These are phyloP conservation scores for Tolypocladium paradoxum DNA, from an alignment of 2,329 filamentous ascomycete genomes.

Conservation along the genomic window DNA sequence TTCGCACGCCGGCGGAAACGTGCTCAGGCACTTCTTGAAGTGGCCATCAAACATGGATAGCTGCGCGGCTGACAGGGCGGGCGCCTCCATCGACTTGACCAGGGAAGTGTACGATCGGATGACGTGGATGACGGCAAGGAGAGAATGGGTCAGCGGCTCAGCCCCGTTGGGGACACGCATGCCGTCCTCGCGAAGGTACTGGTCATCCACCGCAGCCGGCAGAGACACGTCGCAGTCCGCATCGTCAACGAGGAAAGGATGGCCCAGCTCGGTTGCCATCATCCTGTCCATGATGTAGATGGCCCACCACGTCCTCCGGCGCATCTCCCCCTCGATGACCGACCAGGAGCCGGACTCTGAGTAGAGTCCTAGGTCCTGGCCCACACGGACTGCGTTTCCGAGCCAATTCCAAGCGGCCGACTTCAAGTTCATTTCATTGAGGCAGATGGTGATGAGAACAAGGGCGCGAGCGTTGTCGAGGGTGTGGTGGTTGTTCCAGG, in stretches of 20 bases:
- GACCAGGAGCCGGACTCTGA: conserved; percentile 63
- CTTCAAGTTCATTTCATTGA: conserved; percentile 78
- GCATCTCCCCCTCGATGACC: conserved; percentile 72
- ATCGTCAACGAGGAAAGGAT: conserved; percentile 75
- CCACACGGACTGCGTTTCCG: conserved; percentile 65
- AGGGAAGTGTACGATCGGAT: conserved; percentile 68
- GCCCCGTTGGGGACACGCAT: conserved; percentile 39
- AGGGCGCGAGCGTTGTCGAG: conserved; percentile 66
- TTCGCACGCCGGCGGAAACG: conserved; percentile 67
- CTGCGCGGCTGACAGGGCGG: conserved; percentile 53
- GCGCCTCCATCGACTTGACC: conserved; percentile 57
- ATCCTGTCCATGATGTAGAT: conserved; percentile 82
- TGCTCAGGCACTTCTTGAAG: conserved; percentile 62
- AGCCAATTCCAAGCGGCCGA: conserved; percentile 82
- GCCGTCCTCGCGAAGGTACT: conserved; percentile 54
- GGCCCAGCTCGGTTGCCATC: conserved; percentile 68
- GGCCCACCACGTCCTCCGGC: conserved; percentile 85
- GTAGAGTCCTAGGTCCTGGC: conserved; percentile 77
- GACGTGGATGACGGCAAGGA: conserved; percentile 72
- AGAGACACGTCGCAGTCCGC: conserved; percentile 77
- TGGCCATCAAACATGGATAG: conserved; percentile 73
- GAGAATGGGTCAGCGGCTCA: conserved; percentile 53
- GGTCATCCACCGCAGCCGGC: conserved; percentile 72
- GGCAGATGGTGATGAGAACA: conserved; percentile 65
- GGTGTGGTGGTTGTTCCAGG: conserved; percentile 69